These are phyloP conservation scores for Yamadazyma dushanensis DNA, from an alignment of 1,139 yeast genomes.

Conservation along the genomic window DNA sequence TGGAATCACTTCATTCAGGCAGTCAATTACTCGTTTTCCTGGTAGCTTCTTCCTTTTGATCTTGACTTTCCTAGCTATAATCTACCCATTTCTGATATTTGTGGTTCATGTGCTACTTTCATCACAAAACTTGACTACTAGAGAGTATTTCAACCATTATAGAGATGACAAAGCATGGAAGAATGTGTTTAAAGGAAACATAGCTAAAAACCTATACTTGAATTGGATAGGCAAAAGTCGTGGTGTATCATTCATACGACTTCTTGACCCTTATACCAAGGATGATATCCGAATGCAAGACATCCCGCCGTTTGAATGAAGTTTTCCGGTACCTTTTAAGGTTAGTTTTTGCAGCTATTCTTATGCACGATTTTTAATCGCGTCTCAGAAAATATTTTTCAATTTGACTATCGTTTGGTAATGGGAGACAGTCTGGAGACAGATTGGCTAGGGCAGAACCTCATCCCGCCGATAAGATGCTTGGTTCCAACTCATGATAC, in stretches of 20 bases:
- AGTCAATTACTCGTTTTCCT: slow-evolving; percentile 33
- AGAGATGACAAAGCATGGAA: slow-evolving; percentile 26
- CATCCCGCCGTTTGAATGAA: slow-evolving; percentile 21
- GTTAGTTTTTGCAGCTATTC: no score
- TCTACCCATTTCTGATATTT: slow-evolving; percentile 58
- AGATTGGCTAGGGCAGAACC: no score
- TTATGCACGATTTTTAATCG: no score
- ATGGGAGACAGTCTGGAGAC: no score
- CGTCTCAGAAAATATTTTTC: no score
- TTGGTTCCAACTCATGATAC: no score
- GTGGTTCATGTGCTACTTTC: slow-evolving; percentile 55
- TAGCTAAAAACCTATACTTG: slow-evolving; percentile 39
- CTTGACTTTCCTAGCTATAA: slow-evolving; percentile 39
- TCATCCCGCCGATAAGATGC: no score
- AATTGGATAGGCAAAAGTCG: slow-evolving; percentile 53
- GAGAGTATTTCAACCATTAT: slow-evolving; percentile 57
- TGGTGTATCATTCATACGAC: slow-evolving; percentile 42
- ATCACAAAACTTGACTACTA: slow-evolving; percentile 63
- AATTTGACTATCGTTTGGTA: no score
- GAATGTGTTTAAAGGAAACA: slow-evolving; percentile 46
- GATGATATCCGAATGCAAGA: slow-evolving; percentile 48
- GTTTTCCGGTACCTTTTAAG: no score
- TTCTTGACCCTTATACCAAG: slow-evolving; percentile 31
- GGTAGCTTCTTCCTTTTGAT: slow-evolving; percentile 50
- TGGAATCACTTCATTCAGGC: slow-evolving; percentile 15